Evolutionary conservation across 805 yeast species (phyloP).

Genomic region (Sugiyamaella chiloensis): DNA sequence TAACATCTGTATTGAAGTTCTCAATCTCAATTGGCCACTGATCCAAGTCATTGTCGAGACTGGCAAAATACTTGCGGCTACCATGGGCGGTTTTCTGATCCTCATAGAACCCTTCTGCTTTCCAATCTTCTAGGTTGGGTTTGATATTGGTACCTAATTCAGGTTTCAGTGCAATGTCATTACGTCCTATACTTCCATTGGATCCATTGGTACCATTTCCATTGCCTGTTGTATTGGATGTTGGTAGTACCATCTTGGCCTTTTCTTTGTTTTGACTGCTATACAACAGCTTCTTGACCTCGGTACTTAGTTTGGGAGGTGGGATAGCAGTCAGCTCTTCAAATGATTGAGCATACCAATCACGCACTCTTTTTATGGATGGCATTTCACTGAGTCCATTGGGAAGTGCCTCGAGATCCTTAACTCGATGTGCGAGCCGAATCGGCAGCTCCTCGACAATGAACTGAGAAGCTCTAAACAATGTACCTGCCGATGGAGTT

Average conservation of each 20-base stretch:
- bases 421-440: conserved; percentile 78
- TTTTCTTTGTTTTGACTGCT: conserved; percentile 19
- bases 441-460: conserved; percentile 85
- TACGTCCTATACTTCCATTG: conserved; percentile 15
- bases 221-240: not conserved
- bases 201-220: conserved; percentile 8
- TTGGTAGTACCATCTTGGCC: conserved; percentile 12
- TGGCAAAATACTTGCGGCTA: conserved; percentile 45
- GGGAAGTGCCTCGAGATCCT: conserved; percentile 79
- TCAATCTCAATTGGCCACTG: conserved; percentile 73
- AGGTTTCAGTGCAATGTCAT: conserved; percentile 33
- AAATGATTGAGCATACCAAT: conserved; percentile 91
- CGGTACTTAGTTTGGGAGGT: conserved; percentile 50
- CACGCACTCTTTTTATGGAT: conserved; percentile 67
- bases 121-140: conserved; percentile 24
- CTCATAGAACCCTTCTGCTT: conserved; percentile 24
- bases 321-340: conserved; percentile 67
- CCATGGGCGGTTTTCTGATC: conserved; percentile 16
- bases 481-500: conserved; percentile 69
- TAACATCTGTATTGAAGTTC: conserved; percentile 65
- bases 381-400: conserved; percentile 70
- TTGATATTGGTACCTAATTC: conserved; percentile 26
- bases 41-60: conserved; percentile 50
- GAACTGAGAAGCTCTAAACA: conserved; percentile 80
- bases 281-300: conserved; percentile 32